Conservation (phyloP, 306 rosid genomes). For the Prosopis cineraria region DNA sequence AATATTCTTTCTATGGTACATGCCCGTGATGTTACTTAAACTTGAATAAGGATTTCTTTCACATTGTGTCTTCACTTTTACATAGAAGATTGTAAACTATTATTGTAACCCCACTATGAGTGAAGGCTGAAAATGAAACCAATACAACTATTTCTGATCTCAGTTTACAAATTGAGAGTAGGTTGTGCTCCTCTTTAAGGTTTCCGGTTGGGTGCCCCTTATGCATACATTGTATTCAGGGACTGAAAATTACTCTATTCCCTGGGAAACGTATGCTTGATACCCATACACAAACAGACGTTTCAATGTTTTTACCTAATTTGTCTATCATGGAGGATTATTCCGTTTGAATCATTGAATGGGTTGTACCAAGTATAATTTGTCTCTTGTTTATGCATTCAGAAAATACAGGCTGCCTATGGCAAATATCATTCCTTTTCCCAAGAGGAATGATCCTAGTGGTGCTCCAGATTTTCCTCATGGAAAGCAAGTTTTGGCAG, state of each 20-base stretch:
- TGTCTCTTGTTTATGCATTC: slow-evolving; percentile 35
- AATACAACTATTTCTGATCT: neutral
- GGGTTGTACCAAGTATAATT: slow-evolving; percentile 2
- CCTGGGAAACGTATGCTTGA: neutral
- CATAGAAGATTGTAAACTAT: slow-evolving; percentile 14
- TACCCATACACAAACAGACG: neutral
- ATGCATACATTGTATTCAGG: neutral
- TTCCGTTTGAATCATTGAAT: neutral
- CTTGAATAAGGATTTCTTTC: slow-evolving; percentile 18
- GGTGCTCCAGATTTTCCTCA: slow-evolving; percentile 68
- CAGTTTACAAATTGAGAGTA: neutral
- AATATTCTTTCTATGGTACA: neutral
- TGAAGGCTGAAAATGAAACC: neutral
- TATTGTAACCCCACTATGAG: neutral
- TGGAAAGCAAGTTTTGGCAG: slow-evolving; percentile 92
- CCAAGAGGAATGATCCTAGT: slow-evolving; percentile 84
- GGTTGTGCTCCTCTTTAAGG: neutral
- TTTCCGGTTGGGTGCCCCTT: neutral
- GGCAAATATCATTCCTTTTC: slow-evolving; percentile 87
- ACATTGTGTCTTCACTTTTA: neutral
- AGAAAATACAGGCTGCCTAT: slow-evolving; percentile 90
- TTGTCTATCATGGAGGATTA: neutral
- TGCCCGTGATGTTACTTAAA: slow-evolving; percentile 16
- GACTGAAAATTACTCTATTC: neutral
- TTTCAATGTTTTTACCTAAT: neutral